A percentile compares a stretch with the other conserved stretches of the same genome.
These are phyloP conservation scores for Rhizopogon salebrosus DNA, from an alignment of 768 basidiomycete species.

Conservation along the genomic window DNA sequence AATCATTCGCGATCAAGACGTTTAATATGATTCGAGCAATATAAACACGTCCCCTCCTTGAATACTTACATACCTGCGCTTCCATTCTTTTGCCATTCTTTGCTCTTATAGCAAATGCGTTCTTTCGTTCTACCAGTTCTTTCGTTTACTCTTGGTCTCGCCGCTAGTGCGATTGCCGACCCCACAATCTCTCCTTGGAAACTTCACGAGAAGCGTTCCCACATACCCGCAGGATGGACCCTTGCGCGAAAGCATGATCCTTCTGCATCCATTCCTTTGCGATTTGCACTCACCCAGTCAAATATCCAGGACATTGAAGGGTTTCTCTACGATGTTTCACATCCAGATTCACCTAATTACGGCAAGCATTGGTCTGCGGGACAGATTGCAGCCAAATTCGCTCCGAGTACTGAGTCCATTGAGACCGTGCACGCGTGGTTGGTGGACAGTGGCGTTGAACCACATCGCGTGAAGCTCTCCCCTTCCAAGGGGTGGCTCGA, in stretches of 20 bases:
- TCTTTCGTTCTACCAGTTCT: constrained; percentile 5
- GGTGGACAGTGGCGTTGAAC: constrained; percentile 28
- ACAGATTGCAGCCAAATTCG: constrained; percentile 35
- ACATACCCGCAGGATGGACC: constrained; percentile 35
- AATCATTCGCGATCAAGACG: too few relatives aligned
- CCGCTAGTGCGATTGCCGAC: neutral
- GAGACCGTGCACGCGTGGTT: constrained; percentile 38
- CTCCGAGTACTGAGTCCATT: constrained; percentile 33
- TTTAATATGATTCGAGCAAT: too few relatives aligned
- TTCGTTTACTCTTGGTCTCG: constrained; percentile 1
- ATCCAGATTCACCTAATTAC: constrained; percentile 39
- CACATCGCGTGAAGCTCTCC: constrained; percentile 29
- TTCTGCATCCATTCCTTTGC: constrained; percentile 33
- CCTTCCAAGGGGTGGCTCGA: constrained; percentile 35
- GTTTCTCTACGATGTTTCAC: constrained; percentile 36
- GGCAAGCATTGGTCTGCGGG: constrained; percentile 41
- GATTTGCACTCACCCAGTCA: constrained; percentile 39
- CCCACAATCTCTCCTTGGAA: constrained; percentile 35
- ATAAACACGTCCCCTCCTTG: too few relatives aligned
- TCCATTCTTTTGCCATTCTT: too few relatives aligned
- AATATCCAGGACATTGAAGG: constrained; percentile 37
- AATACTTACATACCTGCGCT: too few relatives aligned
- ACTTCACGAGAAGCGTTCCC: constrained; percentile 35
- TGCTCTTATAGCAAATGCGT: constrained; percentile 9
- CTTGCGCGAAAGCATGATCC: constrained; percentile 26